Percentiles rank a stretch among this genome's conserved stretches.
Conservation (phyloP, 2,329 filamentous ascomycete genomes). For the Ophiobolus disseminans region DNA sequence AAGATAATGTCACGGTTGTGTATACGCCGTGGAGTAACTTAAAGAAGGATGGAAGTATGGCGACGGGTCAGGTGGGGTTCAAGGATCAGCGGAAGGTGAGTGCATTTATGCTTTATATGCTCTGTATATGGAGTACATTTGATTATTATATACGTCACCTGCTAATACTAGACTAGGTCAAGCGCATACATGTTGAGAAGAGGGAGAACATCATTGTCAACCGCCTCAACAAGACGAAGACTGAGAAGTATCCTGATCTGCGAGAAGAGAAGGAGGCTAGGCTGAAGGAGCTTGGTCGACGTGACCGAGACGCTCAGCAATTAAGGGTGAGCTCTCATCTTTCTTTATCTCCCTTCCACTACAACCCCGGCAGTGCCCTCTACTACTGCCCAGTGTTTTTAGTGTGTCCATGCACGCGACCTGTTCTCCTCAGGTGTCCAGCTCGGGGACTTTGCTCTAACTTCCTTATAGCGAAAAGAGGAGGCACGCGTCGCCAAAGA, state of each 20-base stretch:
- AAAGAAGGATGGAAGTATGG: slow-evolving; percentile 95
- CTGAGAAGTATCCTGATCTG: slow-evolving; percentile 86
- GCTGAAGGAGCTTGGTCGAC: slow-evolving; percentile 72
- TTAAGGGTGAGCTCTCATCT: slow-evolving; percentile 62
- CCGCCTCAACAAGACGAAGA: slow-evolving; percentile 95
- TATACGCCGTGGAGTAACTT: slow-evolving; percentile 98
- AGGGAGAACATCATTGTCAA: slow-evolving; percentile 93
- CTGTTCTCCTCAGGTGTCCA: no score
- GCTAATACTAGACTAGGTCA: slow-evolving; percentile 62
- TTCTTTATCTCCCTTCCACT: background rate
- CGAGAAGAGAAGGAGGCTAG: slow-evolving; percentile 81
- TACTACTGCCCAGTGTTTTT: background rate
- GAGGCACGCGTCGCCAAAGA: slow-evolving; percentile 77
- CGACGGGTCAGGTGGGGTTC: slow-evolving; percentile 91
- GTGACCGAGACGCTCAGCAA: slow-evolving; percentile 69
- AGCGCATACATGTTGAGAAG: slow-evolving; percentile 77
- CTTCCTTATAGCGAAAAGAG: slow-evolving; percentile 70
- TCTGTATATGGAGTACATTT: no score
- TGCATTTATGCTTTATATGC: no score
- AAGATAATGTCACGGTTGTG: slow-evolving; percentile 94
- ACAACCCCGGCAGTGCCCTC: background rate
- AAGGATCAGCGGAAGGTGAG: slow-evolving; percentile 77
- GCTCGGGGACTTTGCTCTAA: no score
- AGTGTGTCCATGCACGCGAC: background rate
- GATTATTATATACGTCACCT: no score